Base-by-base conservation (phyloP, 768 basidiomycete genomes). In the Boletellus sp. region DNA sequence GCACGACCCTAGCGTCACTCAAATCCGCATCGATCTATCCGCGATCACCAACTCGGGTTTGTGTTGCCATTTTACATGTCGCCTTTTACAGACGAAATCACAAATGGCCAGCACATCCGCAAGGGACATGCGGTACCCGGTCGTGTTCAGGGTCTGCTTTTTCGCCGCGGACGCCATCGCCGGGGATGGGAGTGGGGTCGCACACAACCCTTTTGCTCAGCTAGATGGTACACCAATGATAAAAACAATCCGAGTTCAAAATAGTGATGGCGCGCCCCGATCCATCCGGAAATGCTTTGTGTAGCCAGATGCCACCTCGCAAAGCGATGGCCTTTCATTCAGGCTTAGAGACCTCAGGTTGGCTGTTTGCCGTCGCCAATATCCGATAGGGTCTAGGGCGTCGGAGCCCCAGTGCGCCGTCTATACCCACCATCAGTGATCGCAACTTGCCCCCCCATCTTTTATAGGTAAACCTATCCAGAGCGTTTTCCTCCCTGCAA, bases 401-500 rank as follows among this genome's bases (percentile, higher is more conserved):
- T 33, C 20, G 28, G 28, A 28, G 20, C 20, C 36, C 16, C n/a
- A 11, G 23, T 26, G 23, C 20, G 11, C 19, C 28, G 28, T 28
- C 7, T 7, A 10, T n/a, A 31, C 10, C 20, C 19, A 22, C n/a
- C 35, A 43, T 56, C 43, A 39, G 45, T 57, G 45, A 47, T 33
- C 37, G 36, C 9, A 28, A 28, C 28, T 28, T 11, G 28, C 28
- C 28, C 28, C 11, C 28, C 28, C 28, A 10, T 11, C 28, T 11
- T 28, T 33, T 35, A 23, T 48, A 83, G 85, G 75, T 90, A 44
- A 90, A 6, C 9, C 62, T 94, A 94, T 70, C 93, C 91, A 7
- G 90, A 90, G 35, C 76, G 91, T 53, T 91, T n/a, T 88, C 9
- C 90, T 88, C 36, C 92, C 93, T 77, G 92, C 89, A 62, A 73